Evolutionary conservation across 1,139 yeast species (phyloP), one percentile per base, ranked within the genome.

Genomic region (Blastobotrys petasosporus): DNA sequence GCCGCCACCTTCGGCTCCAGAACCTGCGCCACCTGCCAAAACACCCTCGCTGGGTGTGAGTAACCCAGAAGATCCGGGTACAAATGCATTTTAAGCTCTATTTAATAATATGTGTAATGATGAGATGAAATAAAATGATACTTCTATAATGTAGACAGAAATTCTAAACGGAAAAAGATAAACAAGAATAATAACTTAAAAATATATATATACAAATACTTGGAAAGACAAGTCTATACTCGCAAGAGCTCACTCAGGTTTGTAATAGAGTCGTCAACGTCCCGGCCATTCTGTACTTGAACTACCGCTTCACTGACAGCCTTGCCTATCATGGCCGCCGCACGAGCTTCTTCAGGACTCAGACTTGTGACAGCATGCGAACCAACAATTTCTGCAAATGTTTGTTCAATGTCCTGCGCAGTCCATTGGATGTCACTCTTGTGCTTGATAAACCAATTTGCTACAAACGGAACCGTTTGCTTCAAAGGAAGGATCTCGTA

Each of bases 401-500:
- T 35, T 37, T 44, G 42, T 23, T 47, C 54, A 28, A 57, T 52
- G 39, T 57, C 60, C 8, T 44, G 48, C 7, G 51, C 47, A 6
- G 49, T 42, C 58, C 59, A 54, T 37, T 49, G 46, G 10, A 54
- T 47, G 10, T 45, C 42, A 10, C 35, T 32, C 31, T 47, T 51
- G 44, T 57, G 50, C 17, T 46, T 45, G 13, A 58, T 48, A 30
- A 57, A 50, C 59, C 59, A 56, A 23, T 50, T 52, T 2, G 58
- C 52, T 2, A 57, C 51, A 25, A 46, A 50, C 17, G 45, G 39
- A 12, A 58, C 32, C 4, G 56, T 44, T 4, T 52, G 44, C 11
- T 46, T 45, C 8, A 55, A 37, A 7, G 61, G 62, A 10, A 57
- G 49, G 6, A 59, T 52, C 38, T 56, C 60, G 35, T 58, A 54